These are phyloP conservation scores for Zizania latifolia DNA, from an alignment of 176 grass and related monocot genomes.

Conservation along the genomic window DNA sequence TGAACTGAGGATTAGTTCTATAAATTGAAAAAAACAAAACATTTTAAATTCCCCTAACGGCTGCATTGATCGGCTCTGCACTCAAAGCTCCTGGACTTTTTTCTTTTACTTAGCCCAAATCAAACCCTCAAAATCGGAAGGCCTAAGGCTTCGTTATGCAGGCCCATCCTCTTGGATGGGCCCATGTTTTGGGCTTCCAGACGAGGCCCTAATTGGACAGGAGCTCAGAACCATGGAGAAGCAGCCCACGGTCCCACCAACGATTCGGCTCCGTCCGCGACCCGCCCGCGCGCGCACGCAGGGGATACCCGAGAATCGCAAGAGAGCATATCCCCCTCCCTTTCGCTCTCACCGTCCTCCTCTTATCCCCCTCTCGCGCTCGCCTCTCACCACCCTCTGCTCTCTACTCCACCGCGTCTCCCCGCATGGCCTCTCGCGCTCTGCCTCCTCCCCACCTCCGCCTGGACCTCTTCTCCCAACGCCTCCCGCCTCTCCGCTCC, in stretches of 20 bases:
- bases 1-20: too few species aligned
- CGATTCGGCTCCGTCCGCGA: too few species aligned
- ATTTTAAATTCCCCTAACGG: too few species aligned
- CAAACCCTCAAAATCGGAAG: neutral
- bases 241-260: neutral
- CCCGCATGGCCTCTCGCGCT: slow-evolving; percentile 26
- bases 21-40: too few species aligned
- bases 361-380: neutral
- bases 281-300: neutral
- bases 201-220: neutral
- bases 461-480: slow-evolving; percentile 14
- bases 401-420: neutral
- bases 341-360: slow-evolving; percentile 19
- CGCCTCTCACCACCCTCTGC: neutral
- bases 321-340: slow-evolving; percentile 36
- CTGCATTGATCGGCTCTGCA: too few species aligned
- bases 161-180: neutral
- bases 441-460: slow-evolving; percentile 18
- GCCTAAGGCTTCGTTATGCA: neutral
- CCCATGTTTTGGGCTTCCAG: neutral
- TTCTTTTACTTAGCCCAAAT: neutral
- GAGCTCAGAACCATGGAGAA: neutral
- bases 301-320: slow-evolving; percentile 11
- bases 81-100: too few species aligned
- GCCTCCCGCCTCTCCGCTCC: neutral